Percentiles rank a stretch among this genome's conserved stretches.
Evolutionary conservation across 164 flowering plant genomes (phyloP).

Genomic region (Nymphaea thermarum): DNA sequence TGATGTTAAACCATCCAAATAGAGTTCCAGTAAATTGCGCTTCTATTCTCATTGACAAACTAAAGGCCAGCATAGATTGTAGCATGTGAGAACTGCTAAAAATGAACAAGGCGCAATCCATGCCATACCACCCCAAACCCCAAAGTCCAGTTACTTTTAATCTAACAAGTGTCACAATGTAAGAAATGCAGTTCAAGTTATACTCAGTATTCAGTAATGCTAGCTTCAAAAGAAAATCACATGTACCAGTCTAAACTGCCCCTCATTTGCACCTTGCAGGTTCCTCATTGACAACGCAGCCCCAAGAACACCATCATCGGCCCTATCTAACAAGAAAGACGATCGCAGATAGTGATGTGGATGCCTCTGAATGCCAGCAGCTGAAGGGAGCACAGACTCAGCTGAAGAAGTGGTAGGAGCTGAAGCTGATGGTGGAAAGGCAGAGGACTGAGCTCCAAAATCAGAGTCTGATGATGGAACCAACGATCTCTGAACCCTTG

Average conservation of each 20-base stretch:
- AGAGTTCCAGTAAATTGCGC: no score
- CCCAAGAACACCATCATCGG: constrained; percentile 40
- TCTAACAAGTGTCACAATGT: no score
- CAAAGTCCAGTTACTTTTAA: no score
- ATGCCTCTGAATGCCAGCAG: constrained; percentile 27
- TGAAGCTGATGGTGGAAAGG: constrained; percentile 3
- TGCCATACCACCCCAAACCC: no score
- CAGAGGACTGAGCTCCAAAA: constrained; percentile 27
- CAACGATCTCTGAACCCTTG: constrained; percentile 49
- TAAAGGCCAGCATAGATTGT: no score
- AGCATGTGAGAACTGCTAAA: no score
- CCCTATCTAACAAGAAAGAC: constrained; percentile 47
- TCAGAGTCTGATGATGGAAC: constrained; percentile 31
- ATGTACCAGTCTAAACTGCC: constrained; percentile 14
- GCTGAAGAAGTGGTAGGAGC: constrained; percentile 21
- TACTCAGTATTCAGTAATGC: no score
- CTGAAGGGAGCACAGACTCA: constrained; percentile 31
- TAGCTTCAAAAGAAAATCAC: not conserved
- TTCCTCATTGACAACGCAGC: constrained; percentile 41
- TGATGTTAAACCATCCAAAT: no score
- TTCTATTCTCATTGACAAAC: no score
- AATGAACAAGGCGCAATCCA: no score
- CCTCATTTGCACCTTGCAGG: constrained; percentile 47
- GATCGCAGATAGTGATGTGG: constrained; percentile 35
- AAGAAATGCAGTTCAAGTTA: no score